Conservation (phyloP, 2,329 filamentous ascomycete species). For the Dactylellina parvicollis region DNA sequence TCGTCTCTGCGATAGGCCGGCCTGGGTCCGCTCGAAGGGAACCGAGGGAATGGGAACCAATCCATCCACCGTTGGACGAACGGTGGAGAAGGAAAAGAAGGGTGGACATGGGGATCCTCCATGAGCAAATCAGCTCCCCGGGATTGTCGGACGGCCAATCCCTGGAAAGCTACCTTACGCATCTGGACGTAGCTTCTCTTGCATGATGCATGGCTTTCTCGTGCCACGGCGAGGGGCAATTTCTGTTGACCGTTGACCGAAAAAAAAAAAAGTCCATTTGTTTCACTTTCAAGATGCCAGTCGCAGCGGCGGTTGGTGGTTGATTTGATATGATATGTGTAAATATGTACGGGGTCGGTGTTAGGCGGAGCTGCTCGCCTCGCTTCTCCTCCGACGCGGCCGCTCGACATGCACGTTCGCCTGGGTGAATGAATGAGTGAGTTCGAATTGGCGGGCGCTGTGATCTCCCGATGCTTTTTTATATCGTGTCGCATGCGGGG, state of each 20-base stretch:
- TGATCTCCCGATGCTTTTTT: not conserved
- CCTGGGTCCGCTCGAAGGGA: conserved; percentile 5
- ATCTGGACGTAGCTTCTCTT: conserved; percentile 16
- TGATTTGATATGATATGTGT: not conserved
- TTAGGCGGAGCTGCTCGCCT: conserved; percentile 20
- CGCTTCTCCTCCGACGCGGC: conserved; percentile 22
- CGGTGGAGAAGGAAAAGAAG: conserved; percentile 4
- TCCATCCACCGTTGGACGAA: conserved; percentile 11
- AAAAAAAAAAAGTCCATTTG: conserved; percentile 1
- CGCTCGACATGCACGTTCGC: not conserved
- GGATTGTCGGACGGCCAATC: conserved; percentile 14
- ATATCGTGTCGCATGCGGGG: too few relatives aligned
- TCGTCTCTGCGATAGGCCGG: conserved; percentile 2
- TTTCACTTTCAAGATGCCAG: not conserved
- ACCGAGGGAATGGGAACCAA: conserved; percentile 52
- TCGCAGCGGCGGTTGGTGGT: not conserved
- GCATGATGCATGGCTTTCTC: conserved; percentile 14
- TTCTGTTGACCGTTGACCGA: conserved; percentile 2
- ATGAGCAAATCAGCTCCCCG: conserved; percentile 48
- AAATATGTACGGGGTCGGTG: conserved; percentile 8
- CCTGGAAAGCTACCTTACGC: conserved; percentile 18
- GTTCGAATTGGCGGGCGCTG: not conserved
- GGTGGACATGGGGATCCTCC: conserved; percentile 1
- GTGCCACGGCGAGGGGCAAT: conserved; percentile 14
- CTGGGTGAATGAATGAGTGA: not conserved